Evolutionary conservation across 805 yeast genomes (phyloP).

Genomic region (Ogataea degrootiae): DNA sequence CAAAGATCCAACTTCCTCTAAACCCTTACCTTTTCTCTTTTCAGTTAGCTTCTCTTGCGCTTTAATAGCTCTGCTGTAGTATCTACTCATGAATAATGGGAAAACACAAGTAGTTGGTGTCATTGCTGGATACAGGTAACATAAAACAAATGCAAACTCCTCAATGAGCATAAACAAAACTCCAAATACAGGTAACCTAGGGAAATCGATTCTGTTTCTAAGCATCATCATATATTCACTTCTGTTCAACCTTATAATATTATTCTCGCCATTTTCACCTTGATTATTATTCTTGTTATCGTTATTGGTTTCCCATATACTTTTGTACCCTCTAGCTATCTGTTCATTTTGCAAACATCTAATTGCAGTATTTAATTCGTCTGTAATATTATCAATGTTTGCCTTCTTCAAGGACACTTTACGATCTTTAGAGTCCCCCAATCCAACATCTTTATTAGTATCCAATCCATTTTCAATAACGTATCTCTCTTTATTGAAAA

Average conservation of each 20-base stretch:
- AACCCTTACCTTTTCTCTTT: slow-evolving; percentile 10
- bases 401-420: slow-evolving; percentile 12
- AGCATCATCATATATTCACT: slow-evolving; percentile 45
- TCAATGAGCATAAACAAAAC: slow-evolving; percentile 48
- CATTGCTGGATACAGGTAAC: slow-evolving; percentile 48
- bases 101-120: slow-evolving; percentile 60
- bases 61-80: slow-evolving; percentile 29
- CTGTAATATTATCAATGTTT: slow-evolving; percentile 14
- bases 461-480: slow-evolving; percentile 26
- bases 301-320: slow-evolving; percentile 5
- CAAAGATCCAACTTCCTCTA: slow-evolving; percentile 28
- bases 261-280: not conserved
- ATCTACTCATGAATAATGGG: slow-evolving; percentile 40
- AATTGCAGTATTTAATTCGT: slow-evolving; percentile 24
- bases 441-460: slow-evolving; percentile 16
- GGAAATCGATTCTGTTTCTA: slow-evolving; percentile 46
- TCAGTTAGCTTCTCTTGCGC: slow-evolving; percentile 19
- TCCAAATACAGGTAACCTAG: slow-evolving; percentile 56
- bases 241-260: slow-evolving; percentile 28
- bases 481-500: slow-evolving; percentile 26
- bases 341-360: slow-evolving; percentile 19
- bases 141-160: slow-evolving; percentile 51
- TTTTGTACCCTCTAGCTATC: slow-evolving; percentile 4
- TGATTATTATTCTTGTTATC: too few relatives aligned
- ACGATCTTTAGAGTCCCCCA: slow-evolving; percentile 21